Base-by-base conservation (phyloP, 768 basidiomycete genomes). In the Harrya chromipes region DNA sequence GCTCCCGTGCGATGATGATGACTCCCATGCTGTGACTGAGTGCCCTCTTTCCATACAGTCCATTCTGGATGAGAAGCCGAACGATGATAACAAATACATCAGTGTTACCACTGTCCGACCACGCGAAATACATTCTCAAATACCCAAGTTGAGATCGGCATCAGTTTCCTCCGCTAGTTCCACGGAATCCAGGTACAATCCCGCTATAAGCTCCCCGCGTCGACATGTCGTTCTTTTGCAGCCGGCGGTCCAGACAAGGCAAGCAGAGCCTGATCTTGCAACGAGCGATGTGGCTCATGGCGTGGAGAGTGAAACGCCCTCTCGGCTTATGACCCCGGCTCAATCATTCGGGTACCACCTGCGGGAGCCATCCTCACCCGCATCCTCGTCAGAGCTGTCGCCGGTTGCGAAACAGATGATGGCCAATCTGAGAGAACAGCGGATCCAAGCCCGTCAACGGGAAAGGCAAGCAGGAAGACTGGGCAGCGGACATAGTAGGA, bases 351-450 rank as follows among this genome's bases (percentile, higher is more conserved):
- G 65, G 24, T 69, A 62, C 5, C 50, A 68, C 26, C 44, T 66
- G 27, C 46, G 26, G 6, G 66, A 62, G 3, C 61, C 58, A 42
- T 77, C 83, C 4, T 87, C 85, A 2, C 85, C 87, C 19, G 78
- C 84, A 20, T 83, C 79, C 24, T 87, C 87, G 3, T 79, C 85
- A 10, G 88, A 90, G 53, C 70, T 90, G 43, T 90, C 87, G 17
- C 85, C 85, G 13, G 69, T 83, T 27, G 83, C 78, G 6, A 76
- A 74, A 56, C 75, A 83, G 61, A 74, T 90, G 59, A 90, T 90
- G 87, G 69, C 71, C 49, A 76, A 83, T 56, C 62, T 84, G 38
- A 73, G 87, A 43, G 63, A 68, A 49, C 69, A 74, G n/a, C 56
- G 67, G 27, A 68, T 54, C 60, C 44, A 63, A 17, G 67, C 67